Percentiles rank a stretch among this genome's conserved stretches.
These are phyloP conservation scores for Debaryomyces psychrophilus DNA, from an alignment of 1,139 yeast genomes.

Conservation along the genomic window DNA sequence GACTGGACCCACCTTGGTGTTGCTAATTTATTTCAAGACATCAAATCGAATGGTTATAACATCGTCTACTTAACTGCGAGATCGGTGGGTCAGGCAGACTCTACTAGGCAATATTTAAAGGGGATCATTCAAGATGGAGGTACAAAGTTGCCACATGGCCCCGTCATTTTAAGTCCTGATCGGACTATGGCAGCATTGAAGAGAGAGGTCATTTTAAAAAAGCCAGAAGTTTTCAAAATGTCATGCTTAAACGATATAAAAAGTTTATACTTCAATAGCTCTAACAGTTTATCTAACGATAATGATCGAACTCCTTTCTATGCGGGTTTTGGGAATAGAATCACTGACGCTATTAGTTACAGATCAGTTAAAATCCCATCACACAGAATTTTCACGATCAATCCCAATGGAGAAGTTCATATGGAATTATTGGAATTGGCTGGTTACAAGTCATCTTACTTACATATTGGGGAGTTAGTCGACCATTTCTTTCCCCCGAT, in stretches of 20 bases:
- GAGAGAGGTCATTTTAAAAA: slow-evolving; percentile 88
- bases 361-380: slow-evolving; percentile 94
- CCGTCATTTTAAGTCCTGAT: slow-evolving; percentile 95
- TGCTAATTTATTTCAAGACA: slow-evolving; percentile 86
- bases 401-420: slow-evolving; percentile 96
- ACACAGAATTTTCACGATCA: slow-evolving; percentile 92
- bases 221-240: slow-evolving; percentile 98
- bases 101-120: slow-evolving; percentile 80
- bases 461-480: slow-evolving; percentile 89
- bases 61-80: slow-evolving; percentile 93
- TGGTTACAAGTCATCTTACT: slow-evolving; percentile 86
- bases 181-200: slow-evolving; percentile 93
- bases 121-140: slow-evolving; percentile 79
- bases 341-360: slow-evolving; percentile 95
- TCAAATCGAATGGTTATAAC: slow-evolving; percentile 84
- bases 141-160: slow-evolving; percentile 78
- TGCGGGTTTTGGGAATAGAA: slow-evolving; percentile 97
- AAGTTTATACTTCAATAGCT: slow-evolving; percentile 54
- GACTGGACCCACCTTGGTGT: slow-evolving; percentile 99
- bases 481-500: slow-evolving; percentile 98
- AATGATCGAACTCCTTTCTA: slow-evolving; percentile 74
- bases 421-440: slow-evolving; percentile 95
- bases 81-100: slow-evolving; percentile 94
- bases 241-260: slow-evolving; percentile 90
- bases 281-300: slow-evolving; percentile 15